Percentiles rank a stretch among this genome's conserved stretches.
Evolutionary conservation across 352 stramenopile species (phyloP).

Genomic region (Phytophthora pluvialis): DNA sequence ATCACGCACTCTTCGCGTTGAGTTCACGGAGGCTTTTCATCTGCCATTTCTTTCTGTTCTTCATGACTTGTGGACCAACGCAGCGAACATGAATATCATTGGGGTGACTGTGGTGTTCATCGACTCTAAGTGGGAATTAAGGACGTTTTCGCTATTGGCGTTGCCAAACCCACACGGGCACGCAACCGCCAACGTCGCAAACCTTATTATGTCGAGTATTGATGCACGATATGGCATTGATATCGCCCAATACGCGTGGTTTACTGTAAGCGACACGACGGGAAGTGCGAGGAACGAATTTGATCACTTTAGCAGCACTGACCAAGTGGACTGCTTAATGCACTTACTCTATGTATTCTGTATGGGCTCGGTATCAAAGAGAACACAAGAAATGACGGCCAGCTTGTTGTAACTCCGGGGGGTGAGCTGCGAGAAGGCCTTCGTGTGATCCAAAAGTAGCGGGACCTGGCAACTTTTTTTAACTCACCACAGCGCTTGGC

Average conservation of each 20-base stretch:
- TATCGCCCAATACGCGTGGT: constrained; percentile 1
- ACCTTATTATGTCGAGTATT: not conserved
- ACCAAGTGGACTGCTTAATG: constrained; percentile 19
- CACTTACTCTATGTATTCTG: constrained; percentile 5
- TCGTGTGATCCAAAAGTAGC: constrained; percentile 3
- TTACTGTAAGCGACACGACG: constrained; percentile 13
- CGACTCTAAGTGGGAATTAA: constrained; percentile 7
- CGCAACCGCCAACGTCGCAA: not conserved
- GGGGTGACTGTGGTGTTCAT: constrained; percentile 8
- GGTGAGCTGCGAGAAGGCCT: constrained; percentile 1
- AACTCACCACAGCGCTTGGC: not conserved
- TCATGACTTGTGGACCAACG: constrained; percentile 15
- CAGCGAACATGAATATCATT: constrained; percentile 11
- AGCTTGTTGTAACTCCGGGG: constrained; percentile 5
- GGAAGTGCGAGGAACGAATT: constrained; percentile 4
- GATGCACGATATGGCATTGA: constrained; percentile 1
- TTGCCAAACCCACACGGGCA: constrained; percentile 6
- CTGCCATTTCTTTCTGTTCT: constrained; percentile 1
- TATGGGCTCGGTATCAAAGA: constrained; percentile 11
- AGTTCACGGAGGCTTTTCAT: not conserved
- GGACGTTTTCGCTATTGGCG: constrained; percentile 2
- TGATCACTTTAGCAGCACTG: constrained; percentile 1
- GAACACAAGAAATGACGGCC: not conserved
- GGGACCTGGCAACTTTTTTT: constrained; percentile 12
- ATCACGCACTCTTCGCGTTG: not conserved